Percentiles rank a stretch among this genome's conserved stretches.
Conservation (phyloP, 1,284 basidiomycete species). For the Apiotrichum domesticum region DNA sequence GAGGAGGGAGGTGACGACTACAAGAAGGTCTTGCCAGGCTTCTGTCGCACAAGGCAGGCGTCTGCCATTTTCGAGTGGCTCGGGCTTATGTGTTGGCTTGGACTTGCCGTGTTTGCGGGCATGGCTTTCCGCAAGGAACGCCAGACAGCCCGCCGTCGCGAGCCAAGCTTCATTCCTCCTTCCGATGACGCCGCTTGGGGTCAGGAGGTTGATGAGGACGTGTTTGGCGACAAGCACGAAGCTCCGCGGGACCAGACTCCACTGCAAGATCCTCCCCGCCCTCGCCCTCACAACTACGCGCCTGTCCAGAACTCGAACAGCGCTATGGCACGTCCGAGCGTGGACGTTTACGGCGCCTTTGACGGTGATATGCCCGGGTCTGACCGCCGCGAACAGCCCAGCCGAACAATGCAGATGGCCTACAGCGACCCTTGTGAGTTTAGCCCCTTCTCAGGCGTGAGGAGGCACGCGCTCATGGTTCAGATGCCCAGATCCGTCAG, state of each 20-base stretch:
- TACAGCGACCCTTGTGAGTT: constrained; percentile 53
- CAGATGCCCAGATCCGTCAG: constrained; percentile 36
- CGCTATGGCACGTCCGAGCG: constrained; percentile 54
- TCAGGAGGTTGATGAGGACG: constrained; percentile 25
- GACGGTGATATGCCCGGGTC: constrained; percentile 44
- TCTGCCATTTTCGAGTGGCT: constrained; percentile 77
- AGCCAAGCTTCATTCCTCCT: constrained; percentile 35
- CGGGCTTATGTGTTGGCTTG: constrained; percentile 25
- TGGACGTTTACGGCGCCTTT: constrained; percentile 84
- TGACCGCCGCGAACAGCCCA: constrained; percentile 51
- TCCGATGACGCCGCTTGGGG: neutral
- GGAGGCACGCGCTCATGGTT: neutral
- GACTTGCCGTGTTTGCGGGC: constrained; percentile 28
- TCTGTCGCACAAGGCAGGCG: constrained; percentile 86
- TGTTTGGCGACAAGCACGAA: constrained; percentile 30
- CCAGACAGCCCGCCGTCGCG: constrained; percentile 19
- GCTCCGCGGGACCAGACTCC: too few species aligned
- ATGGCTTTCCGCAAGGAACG: constrained; percentile 34
- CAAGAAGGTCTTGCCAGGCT: constrained; percentile 61
- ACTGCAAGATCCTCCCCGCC: neutral
- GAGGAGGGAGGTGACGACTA: constrained; percentile 54
- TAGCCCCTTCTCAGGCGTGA: too few species aligned
- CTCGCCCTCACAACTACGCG: constrained; percentile 15
- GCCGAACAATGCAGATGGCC: constrained; percentile 64
- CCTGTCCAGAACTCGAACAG: constrained; percentile 28